Percentiles rank a stretch among this genome's conserved stretches.
phyloP scores from a whole-genome alignment of 2,329 filamentous ascomycete genomes.

The Colletotrichum endophyticum region DNA sequence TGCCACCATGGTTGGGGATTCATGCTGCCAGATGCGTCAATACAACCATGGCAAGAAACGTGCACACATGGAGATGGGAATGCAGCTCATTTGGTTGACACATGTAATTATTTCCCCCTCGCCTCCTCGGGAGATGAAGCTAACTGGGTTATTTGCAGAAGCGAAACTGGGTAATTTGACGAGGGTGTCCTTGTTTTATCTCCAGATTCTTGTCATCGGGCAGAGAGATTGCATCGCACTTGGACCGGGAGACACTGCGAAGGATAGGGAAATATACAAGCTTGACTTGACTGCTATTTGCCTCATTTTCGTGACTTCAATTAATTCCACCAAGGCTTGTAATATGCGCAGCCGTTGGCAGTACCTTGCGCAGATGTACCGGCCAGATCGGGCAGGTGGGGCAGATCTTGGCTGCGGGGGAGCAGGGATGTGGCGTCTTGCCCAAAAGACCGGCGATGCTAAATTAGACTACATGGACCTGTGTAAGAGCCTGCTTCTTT shows the following conservation, averaged over 20 bases:
- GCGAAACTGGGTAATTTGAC: not conserved
- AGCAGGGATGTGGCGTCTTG: not conserved
- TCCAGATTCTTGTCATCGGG: not conserved
- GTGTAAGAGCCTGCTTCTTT: not conserved
- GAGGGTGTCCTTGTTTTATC: not conserved
- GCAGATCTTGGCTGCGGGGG: not conserved
- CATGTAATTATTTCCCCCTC: not conserved
- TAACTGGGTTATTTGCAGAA: not conserved
- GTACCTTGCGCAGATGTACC: not conserved
- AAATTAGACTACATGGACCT: not conserved
- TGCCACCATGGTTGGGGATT: constrained; percentile 7
- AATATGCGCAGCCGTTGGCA: not conserved
- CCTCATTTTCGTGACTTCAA: not conserved
- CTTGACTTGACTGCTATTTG: not conserved
- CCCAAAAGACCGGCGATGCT: not conserved
- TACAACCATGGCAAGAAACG: not conserved
- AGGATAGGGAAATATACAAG: not conserved
- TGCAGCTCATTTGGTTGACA: not conserved
- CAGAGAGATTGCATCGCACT: not conserved
- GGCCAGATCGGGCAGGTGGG: constrained; percentile 7
- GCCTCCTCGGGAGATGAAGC: not conserved
- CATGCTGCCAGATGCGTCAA: not conserved
- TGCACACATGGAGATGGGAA: constrained; percentile 6
- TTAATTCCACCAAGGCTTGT: not conserved
- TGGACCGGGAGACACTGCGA: not conserved